Percentiles rank a stretch among this genome's conserved stretches.
Evolutionary conservation across 306 rosid species (phyloP).

Genomic region (Quercus cerris): DNA sequence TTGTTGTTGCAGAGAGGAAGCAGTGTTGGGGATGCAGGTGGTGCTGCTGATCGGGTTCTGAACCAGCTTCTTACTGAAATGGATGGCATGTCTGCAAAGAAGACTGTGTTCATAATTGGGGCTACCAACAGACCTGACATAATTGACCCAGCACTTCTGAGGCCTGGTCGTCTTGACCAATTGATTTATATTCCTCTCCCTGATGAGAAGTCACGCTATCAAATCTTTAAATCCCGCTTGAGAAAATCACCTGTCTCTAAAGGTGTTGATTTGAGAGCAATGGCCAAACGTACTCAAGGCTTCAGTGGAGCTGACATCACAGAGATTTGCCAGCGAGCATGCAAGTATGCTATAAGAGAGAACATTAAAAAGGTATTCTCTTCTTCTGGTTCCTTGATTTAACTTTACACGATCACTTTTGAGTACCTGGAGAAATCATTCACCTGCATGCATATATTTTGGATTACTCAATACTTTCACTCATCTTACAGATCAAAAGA

Average conservation of each 20-base stretch:
- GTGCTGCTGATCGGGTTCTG: constrained; percentile 56
- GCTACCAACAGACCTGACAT: constrained; percentile 62
- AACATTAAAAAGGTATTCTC: constrained; percentile 51
- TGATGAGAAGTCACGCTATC: constrained; percentile 50
- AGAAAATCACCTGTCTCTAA: constrained; percentile 53
- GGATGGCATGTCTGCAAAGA: constrained; percentile 59
- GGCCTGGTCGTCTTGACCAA: constrained; percentile 60
- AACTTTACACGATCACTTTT: not conserved
- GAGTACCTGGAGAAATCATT: not conserved
- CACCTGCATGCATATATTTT: not conserved
- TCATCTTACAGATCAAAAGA: not conserved
- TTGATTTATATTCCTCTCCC: constrained; percentile 64
- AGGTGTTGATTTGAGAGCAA: constrained; percentile 51
- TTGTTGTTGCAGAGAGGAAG: constrained; percentile 42
- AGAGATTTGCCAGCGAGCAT: constrained; percentile 60
- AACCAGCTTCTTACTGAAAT: constrained; percentile 57
- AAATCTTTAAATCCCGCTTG: constrained; percentile 55
- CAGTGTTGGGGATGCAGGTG: constrained; percentile 54
- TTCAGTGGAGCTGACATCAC: constrained; percentile 61
- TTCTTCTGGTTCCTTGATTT: not conserved
- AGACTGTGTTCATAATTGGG: constrained; percentile 58
- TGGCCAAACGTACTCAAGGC: constrained; percentile 51
- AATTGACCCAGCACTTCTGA: constrained; percentile 56
- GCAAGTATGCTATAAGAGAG: constrained; percentile 64
- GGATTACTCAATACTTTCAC: not conserved